Base-by-base conservation (phyloP, 2,329 filamentous ascomycete species). In the Phialemoniopsis sp. region DNA sequence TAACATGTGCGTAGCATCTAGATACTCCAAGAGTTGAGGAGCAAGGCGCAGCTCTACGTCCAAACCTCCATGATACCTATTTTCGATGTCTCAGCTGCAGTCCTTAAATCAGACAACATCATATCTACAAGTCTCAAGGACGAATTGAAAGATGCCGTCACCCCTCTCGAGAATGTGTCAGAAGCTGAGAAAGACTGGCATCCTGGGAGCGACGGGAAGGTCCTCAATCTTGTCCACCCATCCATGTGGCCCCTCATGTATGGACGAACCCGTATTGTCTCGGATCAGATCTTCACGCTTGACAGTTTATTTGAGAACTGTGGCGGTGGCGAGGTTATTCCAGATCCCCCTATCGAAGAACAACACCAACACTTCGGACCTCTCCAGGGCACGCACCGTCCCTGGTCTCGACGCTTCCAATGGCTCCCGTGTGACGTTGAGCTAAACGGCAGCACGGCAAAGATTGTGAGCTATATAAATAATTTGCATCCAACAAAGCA, bases 211-310 rank as follows among this genome's bases (percentile, higher is more conserved):
- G 54, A 76, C 37, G 55, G 66, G 2, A 68, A 64, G 48, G 76
- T 83, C 2, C 67, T 74, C 5, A 70, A 82, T 49, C 59, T 83
- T 4, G 67, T 83, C 13, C 70, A 82, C 46, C 76, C 78, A 5
- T 81, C 75, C 3, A 58, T 82, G 40, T 82, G 71, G 44, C 76
- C 77, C 0, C 56, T 82, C 1, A 57, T 76, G 2, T 76, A 72
- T 42, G 53, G 54, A 36, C 36, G 35, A 7, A 44, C 47, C 9
- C 37, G 29, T 6, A 47, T 41, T 5, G 59, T 72, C 5, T 48
- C 72, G 29, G 51, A 59, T 1, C 57, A 61, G 34, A 51, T 52
- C 0, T 59, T 62, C 7, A 51, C 52, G 2, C 42, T 55, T 1
- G 38, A 43, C 4, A 46, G 55, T 35, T 53, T 53, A 17, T 32